Conservation (phyloP, 129 eudicot genomes). For the Tagetes patula region DNA sequence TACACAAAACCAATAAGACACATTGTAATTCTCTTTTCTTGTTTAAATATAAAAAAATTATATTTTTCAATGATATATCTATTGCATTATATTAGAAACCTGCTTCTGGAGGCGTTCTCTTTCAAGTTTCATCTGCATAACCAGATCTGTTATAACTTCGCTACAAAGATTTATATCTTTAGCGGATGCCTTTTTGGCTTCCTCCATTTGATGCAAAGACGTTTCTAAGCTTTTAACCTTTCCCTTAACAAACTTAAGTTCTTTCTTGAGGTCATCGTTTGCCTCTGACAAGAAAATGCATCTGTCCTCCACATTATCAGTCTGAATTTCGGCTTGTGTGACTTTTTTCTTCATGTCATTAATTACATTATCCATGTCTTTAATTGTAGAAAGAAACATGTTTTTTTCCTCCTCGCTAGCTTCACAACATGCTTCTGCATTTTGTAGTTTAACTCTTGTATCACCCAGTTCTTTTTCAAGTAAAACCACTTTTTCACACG, state of each 20-base stretch:
- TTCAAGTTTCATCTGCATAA: slow-evolving; percentile 72
- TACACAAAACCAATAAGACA: slow-evolving; percentile 16
- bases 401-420: slow-evolving; percentile 70
- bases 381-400: slow-evolving; percentile 53
- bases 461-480: slow-evolving; percentile 63
- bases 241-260: slow-evolving; percentile 44
- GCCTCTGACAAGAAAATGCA: slow-evolving; percentile 70
- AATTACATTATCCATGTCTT: slow-evolving; percentile 78
- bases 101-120: slow-evolving; percentile 93
- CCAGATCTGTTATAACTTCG: slow-evolving; percentile 65
- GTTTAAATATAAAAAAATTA: background rate
- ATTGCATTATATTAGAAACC: slow-evolving; percentile 41
- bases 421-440: slow-evolving; percentile 66
- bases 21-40: background rate
- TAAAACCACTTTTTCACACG: slow-evolving; percentile 43
- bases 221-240: slow-evolving; percentile 55
- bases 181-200: slow-evolving; percentile 63
- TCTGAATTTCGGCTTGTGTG: slow-evolving; percentile 42
- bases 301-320: slow-evolving; percentile 72
- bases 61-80: background rate
- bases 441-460: slow-evolving; percentile 50
- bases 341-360: slow-evolving; percentile 60
- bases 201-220: slow-evolving; percentile 69
- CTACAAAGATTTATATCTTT: slow-evolving; percentile 64
- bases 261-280: slow-evolving; percentile 62